Conservation (phyloP, 2,329 filamentous ascomycete genomes). For the Bimuria novae-zelandiae region DNA sequence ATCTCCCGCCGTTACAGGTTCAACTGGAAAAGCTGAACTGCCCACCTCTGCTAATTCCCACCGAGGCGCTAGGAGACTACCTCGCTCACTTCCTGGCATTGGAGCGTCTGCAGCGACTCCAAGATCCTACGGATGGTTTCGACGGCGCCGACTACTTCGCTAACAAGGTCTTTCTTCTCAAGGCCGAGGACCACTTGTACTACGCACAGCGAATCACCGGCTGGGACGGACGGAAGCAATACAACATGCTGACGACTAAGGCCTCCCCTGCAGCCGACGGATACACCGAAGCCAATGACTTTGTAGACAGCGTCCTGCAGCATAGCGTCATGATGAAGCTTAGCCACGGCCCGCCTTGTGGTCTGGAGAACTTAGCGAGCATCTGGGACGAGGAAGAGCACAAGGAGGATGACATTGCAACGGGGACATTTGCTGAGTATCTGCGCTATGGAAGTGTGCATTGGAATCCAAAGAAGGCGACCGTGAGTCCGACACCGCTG, state of each 20-base stretch:
- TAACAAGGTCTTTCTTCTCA: background rate
- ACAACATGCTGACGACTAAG: background rate
- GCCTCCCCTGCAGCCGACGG: background rate
- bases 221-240: background rate
- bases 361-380: background rate
- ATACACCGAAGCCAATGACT: background rate
- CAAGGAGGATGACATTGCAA: background rate
- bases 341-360: background rate
- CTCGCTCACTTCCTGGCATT: slow-evolving; percentile 1
- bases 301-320: background rate
- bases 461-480: background rate
- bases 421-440: background rate
- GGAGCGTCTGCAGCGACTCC: background rate
- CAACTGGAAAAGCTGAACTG: background rate
- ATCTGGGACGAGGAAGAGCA: background rate
- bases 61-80: background rate
- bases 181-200: background rate
- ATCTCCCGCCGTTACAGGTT: background rate
- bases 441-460: background rate
- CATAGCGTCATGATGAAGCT: slow-evolving; percentile 1
- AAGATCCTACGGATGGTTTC: background rate
- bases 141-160: slow-evolving; percentile 3
- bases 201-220: background rate
- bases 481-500: background rate
- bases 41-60: slow-evolving; percentile 1